Evolutionary conservation across 257 asterid species (phyloP), one percentile per base, ranked within the genome.

Genomic region (Fraxinus excelsior): DNA sequence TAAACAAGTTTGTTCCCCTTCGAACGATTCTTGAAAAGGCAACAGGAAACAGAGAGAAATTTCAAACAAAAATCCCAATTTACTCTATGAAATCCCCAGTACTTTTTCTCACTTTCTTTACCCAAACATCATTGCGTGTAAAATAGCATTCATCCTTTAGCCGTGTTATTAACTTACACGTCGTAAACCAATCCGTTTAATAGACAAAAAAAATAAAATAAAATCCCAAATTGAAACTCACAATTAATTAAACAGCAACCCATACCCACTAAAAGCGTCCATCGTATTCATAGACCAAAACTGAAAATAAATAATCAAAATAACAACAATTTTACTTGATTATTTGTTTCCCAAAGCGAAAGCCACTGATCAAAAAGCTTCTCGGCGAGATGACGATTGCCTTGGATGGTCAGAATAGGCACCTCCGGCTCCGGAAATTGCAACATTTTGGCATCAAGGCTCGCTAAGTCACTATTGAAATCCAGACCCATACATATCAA

Each of bases 311-410:
- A 79, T 60, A 42, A 62, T 3, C 0, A 16, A 16, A 23, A n/a
- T 68, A 67, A 58, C 19, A 23, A 28, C 70, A 72, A 28, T 37
- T 76, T 87, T 91, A 95, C 99, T 98, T 90, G 71, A 37, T 87
- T 80, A 65, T 79, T 79, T 76, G 99, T 90, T 68, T 91, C 99
- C 31, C 97, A 90, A 53, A 95, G 94, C 44, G 97, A 92, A 32
- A 95, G 96, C 99, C 99, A 95, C 88, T 91, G 98, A 88, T 93
- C 96, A 34, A 85, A 95, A 38, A 95, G 97, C 86, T 87, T 93
- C 89, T 88, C 98, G 0, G 92, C 92, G 51, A 95, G 89, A 78
- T n/a, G 83, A 72, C 94, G 94, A 73, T 90, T 91, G 69, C 96
- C 90, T 86, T 91, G 89, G 82, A 91, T 88, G 58, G 96, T 95